Conservation (phyloP, 352 stramenopile genomes). For the Hyaloperonospora brassicae region DNA sequence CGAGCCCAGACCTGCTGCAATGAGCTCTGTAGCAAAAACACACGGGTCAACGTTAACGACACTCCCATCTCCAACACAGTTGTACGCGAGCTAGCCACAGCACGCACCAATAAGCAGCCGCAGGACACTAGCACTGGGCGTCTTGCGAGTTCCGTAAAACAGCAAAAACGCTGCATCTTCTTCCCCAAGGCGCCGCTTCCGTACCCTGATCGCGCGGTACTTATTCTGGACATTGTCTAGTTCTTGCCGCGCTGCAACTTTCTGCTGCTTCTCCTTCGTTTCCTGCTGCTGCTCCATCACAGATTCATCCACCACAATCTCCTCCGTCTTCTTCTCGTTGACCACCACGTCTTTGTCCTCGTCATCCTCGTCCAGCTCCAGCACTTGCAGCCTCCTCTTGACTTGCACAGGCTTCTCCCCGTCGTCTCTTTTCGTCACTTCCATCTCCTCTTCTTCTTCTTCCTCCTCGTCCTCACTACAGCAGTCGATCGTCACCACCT, state of each 20-base stretch:
- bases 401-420: slow-evolving; percentile 18
- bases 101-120: slow-evolving; percentile 51
- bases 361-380: slow-evolving; percentile 20
- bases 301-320: slow-evolving; percentile 10
- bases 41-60: slow-evolving; percentile 4
- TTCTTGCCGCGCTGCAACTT: slow-evolving; percentile 4
- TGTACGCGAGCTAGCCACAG: too few relatives aligned
- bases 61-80: slow-evolving; percentile 6
- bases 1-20: slow-evolving; percentile 33
- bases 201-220: slow-evolving; percentile 11
- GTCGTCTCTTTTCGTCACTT: slow-evolving; percentile 20
- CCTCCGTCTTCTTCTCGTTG: slow-evolving; percentile 12
- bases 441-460: slow-evolving; percentile 11
- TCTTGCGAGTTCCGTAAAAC: slow-evolving; percentile 53
- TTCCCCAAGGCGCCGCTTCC: slow-evolving; percentile 38
- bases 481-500: background rate
- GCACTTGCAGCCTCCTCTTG: slow-evolving; percentile 23
- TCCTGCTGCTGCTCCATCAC: slow-evolving; percentile 6
- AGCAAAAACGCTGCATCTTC: slow-evolving; percentile 62
- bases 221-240: slow-evolving; percentile 8
- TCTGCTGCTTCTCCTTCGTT: background rate
- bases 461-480: slow-evolving; percentile 5
- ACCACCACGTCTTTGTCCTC: slow-evolving; percentile 17
- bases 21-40: slow-evolving; percentile 35
- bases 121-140: slow-evolving; percentile 36